phyloP scores from a whole-genome alignment of 352 stramenopile species.

The Blastocystis sp. region DNA sequence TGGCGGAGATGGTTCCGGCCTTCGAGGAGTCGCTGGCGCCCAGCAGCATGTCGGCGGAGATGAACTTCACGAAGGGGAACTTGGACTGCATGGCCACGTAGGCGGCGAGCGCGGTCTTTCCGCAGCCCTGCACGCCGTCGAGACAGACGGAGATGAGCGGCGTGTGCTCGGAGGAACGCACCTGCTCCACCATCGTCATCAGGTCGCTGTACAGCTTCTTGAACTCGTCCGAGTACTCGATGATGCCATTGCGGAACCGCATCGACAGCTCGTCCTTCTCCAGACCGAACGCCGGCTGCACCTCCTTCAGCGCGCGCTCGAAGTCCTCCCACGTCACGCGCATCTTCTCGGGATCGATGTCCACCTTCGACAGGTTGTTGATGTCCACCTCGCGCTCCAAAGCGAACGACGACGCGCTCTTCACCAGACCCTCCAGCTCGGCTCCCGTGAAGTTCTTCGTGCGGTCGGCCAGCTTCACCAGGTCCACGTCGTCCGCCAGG shows the following conservation, averaged over 20 bases:
- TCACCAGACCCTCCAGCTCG: constrained; percentile 93
- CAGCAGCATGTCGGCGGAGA: constrained; percentile 92
- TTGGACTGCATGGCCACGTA: constrained; percentile 85
- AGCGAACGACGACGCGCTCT: constrained; percentile 69
- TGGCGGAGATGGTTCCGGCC: constrained; percentile 60
- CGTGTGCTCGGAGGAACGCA: constrained; percentile 80
- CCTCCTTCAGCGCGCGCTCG: constrained; percentile 80
- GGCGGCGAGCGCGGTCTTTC: constrained; percentile 92
- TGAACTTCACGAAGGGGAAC: constrained; percentile 91
- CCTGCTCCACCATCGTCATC: constrained; percentile 81
- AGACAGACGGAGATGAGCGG: constrained; percentile 90
- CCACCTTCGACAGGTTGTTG: constrained; percentile 65
- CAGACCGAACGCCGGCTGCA: constrained; percentile 91
- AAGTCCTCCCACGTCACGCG: constrained; percentile 78
- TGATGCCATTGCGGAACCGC: constrained; percentile 87
- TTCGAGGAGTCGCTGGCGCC: constrained; percentile 82
- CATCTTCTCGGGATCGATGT: constrained; percentile 67
- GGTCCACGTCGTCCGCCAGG: constrained; percentile 57
- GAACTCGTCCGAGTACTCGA: constrained; percentile 84
- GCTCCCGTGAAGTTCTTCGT: constrained; percentile 98
- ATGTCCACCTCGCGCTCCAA: constrained; percentile 72
- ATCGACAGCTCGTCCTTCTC: constrained; percentile 81
- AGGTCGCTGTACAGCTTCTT: constrained; percentile 80
- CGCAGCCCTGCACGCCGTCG: constrained; percentile 77
- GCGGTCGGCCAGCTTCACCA: constrained; percentile 74